A percentile compares a stretch with the other conserved stretches of the same genome.
Evolutionary conservation across 768 basidiomycete genomes (phyloP).

Genomic region (Xerocomus brunneocitrinus): DNA sequence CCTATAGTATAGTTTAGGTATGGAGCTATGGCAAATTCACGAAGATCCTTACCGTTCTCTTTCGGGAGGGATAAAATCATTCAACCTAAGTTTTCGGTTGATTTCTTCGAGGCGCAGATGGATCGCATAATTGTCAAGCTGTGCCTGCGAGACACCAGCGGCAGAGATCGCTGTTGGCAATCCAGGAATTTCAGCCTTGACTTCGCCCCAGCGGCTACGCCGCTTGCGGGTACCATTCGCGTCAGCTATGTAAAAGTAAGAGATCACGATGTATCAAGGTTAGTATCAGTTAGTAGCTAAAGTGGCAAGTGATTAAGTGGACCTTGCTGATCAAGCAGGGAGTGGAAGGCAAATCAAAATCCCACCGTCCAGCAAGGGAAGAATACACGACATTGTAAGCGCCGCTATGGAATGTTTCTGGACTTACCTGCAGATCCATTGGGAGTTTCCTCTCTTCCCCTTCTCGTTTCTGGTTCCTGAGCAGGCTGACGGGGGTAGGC

Average conservation of each 20-base stretch:
- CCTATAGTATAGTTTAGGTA: conserved; percentile 38
- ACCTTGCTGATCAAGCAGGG: conserved; percentile 29
- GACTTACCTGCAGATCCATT: conserved; percentile 75
- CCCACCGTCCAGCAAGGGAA: conserved; percentile 34
- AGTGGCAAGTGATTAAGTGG: conserved; percentile 32
- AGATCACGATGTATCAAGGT: conserved; percentile 44
- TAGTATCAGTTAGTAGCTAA: conserved; percentile 48
- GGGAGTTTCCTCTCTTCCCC: conserved; percentile 66
- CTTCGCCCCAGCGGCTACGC: conserved; percentile 97
- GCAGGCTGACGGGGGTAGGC: conserved; percentile 69
- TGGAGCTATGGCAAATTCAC: background rate
- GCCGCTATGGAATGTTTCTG: conserved; percentile 31
- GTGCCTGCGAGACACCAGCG: conserved; percentile 89
- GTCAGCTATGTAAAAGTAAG: conserved; percentile 56
- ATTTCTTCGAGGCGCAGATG: conserved; percentile 96
- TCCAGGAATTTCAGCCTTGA: conserved; percentile 85
- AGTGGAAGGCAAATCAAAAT: conserved; percentile 20
- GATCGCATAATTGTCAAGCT: conserved; percentile 97
- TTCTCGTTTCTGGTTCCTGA: conserved; percentile 55
- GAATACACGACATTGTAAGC: conserved; percentile 36
- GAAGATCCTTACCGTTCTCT: conserved; percentile 63
- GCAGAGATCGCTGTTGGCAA: conserved; percentile 92
- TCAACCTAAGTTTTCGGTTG: conserved; percentile 87
- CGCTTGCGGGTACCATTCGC: conserved; percentile 89
- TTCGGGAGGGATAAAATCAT: conserved; percentile 95